phyloP scores from a whole-genome alignment of 2,329 filamentous ascomycete species.

The Colletotrichum karsti region DNA sequence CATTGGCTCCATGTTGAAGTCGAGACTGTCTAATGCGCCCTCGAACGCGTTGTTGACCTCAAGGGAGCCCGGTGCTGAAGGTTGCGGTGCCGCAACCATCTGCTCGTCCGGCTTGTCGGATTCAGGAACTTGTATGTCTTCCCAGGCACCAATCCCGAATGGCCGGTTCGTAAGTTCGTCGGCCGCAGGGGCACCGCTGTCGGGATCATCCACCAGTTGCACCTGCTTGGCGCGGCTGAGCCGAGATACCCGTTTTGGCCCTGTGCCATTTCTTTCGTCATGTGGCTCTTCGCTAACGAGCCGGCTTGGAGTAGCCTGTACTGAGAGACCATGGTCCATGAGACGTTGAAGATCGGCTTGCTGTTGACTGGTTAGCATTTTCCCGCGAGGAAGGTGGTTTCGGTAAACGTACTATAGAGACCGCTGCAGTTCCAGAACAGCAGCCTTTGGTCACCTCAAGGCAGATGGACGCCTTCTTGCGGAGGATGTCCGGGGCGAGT shows the following conservation, averaged over 20 bases:
- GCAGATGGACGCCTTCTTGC: conserved; percentile 60
- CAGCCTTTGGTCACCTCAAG: conserved; percentile 59
- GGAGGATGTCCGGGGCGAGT: conserved; percentile 53
- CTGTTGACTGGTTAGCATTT: conserved; percentile 28
- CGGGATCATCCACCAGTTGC: conserved; percentile 21
- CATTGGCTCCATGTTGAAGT: conserved; percentile 54
- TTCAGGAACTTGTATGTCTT: conserved; percentile 26
- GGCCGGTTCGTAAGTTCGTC: conserved; percentile 27
- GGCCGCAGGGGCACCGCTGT: conserved; percentile 14
- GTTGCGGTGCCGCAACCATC: conserved; percentile 15
- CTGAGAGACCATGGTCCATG: conserved; percentile 53
- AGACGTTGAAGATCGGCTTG: conserved; percentile 60
- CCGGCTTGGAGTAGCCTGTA: conserved; percentile 39
- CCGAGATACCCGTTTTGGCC: conserved; percentile 14
- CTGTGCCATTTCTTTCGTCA: conserved; percentile 13
- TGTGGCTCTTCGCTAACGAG: conserved; percentile 38
- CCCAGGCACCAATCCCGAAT: conserved; percentile 26
- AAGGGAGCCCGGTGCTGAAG: conserved; percentile 43
- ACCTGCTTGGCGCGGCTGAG: conserved; percentile 21
- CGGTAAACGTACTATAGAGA: conserved; percentile 40
- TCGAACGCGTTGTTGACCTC: conserved; percentile 62
- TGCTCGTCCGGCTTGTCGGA: conserved; percentile 10
- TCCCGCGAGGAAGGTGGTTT: background rate
- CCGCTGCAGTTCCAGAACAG: conserved; percentile 59
- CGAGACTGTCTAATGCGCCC: conserved; percentile 55